Base-by-base conservation (phyloP, 441 rosid species). In the Populus tomentosa region DNA sequence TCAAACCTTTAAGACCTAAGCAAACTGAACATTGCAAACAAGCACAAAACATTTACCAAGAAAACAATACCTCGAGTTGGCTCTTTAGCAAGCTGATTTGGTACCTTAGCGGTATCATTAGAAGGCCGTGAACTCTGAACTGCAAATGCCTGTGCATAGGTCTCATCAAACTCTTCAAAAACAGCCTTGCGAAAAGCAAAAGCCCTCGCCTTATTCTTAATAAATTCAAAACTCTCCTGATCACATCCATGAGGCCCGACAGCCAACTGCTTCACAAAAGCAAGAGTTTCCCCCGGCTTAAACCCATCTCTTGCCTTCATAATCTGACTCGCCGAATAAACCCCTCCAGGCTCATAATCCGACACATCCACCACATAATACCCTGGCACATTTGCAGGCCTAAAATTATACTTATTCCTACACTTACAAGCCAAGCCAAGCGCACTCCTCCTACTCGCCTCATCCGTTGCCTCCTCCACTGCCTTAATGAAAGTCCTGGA, bases 101-200 rank as follows among this genome's bases (percentile, higher is more conserved):
- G 67, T 28, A n/a, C 56, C 73, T 59, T 83, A 63, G 72, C 77
- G 1, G 81, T 69, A 78, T 81, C 83, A 68, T 28, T 77, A 30
- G 89, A 82, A 73, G 82, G 36, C 69, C 86, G 89, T 8, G 83
- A 35, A 6, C 90, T 77, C 74, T 83, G 95, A 33, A 79, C 85
- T 10, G 97, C 98, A 79, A 95, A 95, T 10, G 99, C 99, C 82
- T 95, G 95, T 1, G 94, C 91, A 81, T 95, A 92, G 0, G 99
- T 95, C 89, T 92, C 97, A 80, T 92, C 99, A 81, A 85, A 92
- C 94, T 95, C 97, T 90, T 94, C 98, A 79, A 90, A 95, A 32
- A 89, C 86, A 13, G 97, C 92, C 88, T 82, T 95, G 38, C 98
- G 92, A 14, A 91, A 85, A 78, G 92, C 86, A 82, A 28, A 80